Evolutionary conservation across 352 stramenopile genomes (phyloP), one percentile per base, ranked within the genome.

Genomic region (Vaucheria bursata): DNA sequence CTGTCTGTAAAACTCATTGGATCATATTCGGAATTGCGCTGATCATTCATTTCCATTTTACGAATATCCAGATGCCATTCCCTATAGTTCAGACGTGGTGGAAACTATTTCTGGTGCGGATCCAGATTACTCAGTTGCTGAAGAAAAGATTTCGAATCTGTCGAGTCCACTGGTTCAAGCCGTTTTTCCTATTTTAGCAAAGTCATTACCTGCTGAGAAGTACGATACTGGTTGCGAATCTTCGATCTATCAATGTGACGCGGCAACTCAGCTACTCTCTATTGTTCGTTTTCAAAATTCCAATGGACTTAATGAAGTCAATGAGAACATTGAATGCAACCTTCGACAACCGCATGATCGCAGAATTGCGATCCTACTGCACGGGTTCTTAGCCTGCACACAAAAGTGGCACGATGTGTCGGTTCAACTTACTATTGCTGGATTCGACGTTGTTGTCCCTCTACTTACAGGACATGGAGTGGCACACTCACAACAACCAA

Each of bases 341-440:
- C 1, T 35, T 2, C 65, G 65, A 6, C 33, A 1, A 25, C 12
- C 12, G 1, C 1, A 8, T 34, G 65, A 72, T 8, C 1, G 8
- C 1, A 29, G 65, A 29, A 36, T 72, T 29, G 65, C 65, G 1
- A 37, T 72, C 29, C 65, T 72, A n/a, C 18, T 72, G 6, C 65
- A 72, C 32, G 65, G 65, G 29, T 72, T 72, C 65, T 35, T 72
- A 2, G 65, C 65, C 29, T 72, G 65, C 31, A 45, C 65, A 6
- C 65, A 72, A 35, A 72, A 72, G 31, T 72, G 65, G 65, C 65
- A 72, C 31, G 65, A 72, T 35, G 2, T 72, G 1, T 1, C 65
- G 65, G 1, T 36, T 29, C 6, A 2, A 2, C 65, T 72, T 1
- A 31, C 65, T 29, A 6, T 2, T 2, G 65, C 36, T 29, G 65